phyloP scores from a whole-genome alignment of 257 asterid genomes.

The Paraleonurus japonicus region DNA sequence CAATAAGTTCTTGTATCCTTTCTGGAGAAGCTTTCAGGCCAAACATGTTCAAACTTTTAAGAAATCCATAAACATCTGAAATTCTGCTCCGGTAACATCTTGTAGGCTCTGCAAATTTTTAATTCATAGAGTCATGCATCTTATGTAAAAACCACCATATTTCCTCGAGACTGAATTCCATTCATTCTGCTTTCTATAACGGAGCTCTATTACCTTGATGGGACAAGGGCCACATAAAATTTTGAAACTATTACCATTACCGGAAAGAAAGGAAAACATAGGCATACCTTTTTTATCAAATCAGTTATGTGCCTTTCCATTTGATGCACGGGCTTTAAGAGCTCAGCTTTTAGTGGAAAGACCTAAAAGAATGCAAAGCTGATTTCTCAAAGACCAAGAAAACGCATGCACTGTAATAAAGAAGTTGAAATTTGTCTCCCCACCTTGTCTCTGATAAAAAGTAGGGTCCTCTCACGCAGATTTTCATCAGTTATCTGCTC shows the following conservation, averaged over 20 bases:
- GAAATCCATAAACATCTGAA: slow-evolving; percentile 90
- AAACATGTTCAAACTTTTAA: slow-evolving; percentile 72
- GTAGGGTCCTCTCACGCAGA: slow-evolving; percentile 84
- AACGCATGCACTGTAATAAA: not conserved
- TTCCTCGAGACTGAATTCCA: slow-evolving; percentile 4
- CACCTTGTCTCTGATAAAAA: slow-evolving; percentile 86
- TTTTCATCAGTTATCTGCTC: slow-evolving; percentile 89
- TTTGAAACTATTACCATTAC: not conserved
- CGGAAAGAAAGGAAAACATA: slow-evolving; percentile 9
- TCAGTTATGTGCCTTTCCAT: slow-evolving; percentile 97
- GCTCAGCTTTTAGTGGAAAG: slow-evolving; percentile 86
- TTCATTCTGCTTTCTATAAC: not conserved
- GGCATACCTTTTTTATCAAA: slow-evolving; percentile 68
- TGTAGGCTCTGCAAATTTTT: slow-evolving; percentile 71
- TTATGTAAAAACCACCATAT: slow-evolving; percentile 5
- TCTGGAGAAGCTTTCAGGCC: slow-evolving; percentile 79
- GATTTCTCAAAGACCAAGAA: slow-evolving; percentile 12
- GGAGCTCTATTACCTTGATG: slow-evolving; percentile 14
- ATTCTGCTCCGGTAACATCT: slow-evolving; percentile 97
- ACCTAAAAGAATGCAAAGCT: slow-evolving; percentile 43
- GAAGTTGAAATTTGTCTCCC: slow-evolving; percentile 23
- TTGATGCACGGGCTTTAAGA: slow-evolving; percentile 74
- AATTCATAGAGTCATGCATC: slow-evolving; percentile 24
- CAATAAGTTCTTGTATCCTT: slow-evolving; percentile 77
- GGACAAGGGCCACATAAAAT: slow-evolving; percentile 1